These are phyloP conservation scores for Dactylis glomerata DNA, from an alignment of 176 grass and related monocot genomes.

Conservation along the genomic window DNA sequence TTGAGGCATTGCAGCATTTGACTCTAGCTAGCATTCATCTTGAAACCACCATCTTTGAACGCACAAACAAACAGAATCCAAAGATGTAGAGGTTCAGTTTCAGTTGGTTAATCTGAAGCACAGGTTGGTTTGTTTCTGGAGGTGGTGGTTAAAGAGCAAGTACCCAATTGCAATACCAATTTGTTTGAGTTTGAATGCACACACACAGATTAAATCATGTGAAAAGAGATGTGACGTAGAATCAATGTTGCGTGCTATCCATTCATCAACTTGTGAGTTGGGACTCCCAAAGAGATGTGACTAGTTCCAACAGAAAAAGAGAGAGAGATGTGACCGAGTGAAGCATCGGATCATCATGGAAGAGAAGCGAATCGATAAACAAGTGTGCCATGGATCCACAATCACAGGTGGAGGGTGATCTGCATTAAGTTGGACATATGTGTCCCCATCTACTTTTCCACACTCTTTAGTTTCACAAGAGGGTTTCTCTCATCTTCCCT, in stretches of 20 bases:
- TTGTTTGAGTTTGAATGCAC: not conserved
- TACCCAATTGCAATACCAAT: not conserved
- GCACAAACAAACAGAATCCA: not conserved
- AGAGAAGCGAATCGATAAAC: not conserved
- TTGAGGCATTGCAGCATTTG: constrained; percentile 36
- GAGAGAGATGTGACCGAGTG: constrained; percentile 24
- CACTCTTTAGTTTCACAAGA: constrained; percentile 53
- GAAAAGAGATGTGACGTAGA: not conserved
- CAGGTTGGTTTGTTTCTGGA: not conserved
- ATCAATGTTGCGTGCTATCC: constrained; percentile 9
- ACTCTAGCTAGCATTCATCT: constrained; percentile 18
- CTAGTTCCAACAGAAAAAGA: not conserved
- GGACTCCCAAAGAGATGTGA: constrained; percentile 28
- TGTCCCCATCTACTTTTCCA: constrained; percentile 48
- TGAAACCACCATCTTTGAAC: not conserved
- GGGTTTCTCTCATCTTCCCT: not conserved
- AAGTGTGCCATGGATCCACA: constrained; percentile 40
- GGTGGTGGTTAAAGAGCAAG: not conserved
- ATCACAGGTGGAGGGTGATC: constrained; percentile 66
- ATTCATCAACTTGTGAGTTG: constrained; percentile 12
- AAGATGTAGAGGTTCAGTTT: too few relatives aligned
- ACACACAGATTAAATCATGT: not conserved
- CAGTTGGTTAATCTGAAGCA: not conserved
- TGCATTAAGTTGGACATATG: constrained; percentile 58
- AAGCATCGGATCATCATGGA: constrained; percentile 35